phyloP scores from a whole-genome alignment of 805 yeast species.

The Suhomyces xylopsoci region DNA sequence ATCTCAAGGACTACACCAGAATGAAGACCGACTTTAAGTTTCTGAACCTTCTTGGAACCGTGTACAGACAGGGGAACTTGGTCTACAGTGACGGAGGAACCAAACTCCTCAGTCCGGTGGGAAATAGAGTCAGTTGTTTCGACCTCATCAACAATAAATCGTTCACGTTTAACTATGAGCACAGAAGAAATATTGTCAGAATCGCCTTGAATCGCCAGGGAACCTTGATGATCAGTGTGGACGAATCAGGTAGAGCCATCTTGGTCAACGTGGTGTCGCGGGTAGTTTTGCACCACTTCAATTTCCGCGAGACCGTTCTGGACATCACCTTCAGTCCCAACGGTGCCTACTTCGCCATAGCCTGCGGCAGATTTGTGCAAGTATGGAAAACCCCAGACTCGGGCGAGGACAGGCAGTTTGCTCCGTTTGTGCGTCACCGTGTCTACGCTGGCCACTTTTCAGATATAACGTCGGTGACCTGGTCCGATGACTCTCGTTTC shows the following conservation, averaged over 20 bases:
- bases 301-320: constrained; percentile 74
- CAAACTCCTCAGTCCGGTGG: constrained; percentile 83
- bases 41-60: constrained; percentile 89
- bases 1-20: not conserved
- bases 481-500: constrained; percentile 91
- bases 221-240: constrained; percentile 77
- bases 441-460: constrained; percentile 91
- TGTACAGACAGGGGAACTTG: constrained; percentile 88
- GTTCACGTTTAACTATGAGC: constrained; percentile 89
- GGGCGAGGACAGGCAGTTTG: constrained; percentile 85
- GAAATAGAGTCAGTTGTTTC: constrained; percentile 86
- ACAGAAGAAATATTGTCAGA: constrained; percentile 74
- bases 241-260: constrained; percentile 90
- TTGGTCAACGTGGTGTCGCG: constrained; percentile 80
- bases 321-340: constrained; percentile 85
- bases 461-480: constrained; percentile 71
- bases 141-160: constrained; percentile 82
- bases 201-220: constrained; percentile 83
- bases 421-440: constrained; percentile 90
- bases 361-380: constrained; percentile 77
- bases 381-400: constrained; percentile 89
- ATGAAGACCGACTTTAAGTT: constrained; percentile 91
- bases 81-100: constrained; percentile 85
- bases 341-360: constrained; percentile 83
- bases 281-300: constrained; percentile 89